Evolutionary conservation across 495 filamentous ascomycete genomes (phyloP).

Genomic region (Lentithecium fluviatile): DNA sequence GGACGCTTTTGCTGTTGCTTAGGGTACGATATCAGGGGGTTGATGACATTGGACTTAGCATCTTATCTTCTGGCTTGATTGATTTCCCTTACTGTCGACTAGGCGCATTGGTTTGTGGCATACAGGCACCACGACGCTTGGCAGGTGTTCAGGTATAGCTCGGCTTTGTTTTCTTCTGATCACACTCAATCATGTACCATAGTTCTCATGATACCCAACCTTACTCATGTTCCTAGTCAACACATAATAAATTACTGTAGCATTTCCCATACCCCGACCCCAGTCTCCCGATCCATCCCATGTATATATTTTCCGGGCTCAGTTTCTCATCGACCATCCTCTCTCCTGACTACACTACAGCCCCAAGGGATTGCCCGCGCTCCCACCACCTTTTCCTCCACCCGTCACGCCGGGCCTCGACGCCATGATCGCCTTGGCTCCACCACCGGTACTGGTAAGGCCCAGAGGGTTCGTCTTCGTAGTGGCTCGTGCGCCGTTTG

Average conservation of each 20-base stretch:
- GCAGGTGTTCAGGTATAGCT: too few relatives aligned
- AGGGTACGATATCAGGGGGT: not conserved
- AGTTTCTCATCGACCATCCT: not conserved
- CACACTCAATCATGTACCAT: not conserved
- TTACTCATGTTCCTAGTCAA: not conserved
- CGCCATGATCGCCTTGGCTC: conserved; percentile 25
- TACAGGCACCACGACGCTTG: too few relatives aligned
- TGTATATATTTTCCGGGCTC: not conserved
- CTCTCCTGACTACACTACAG: conserved; percentile 16
- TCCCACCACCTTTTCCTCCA: conserved; percentile 22
- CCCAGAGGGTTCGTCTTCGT: conserved; percentile 49
- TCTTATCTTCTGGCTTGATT: not conserved
- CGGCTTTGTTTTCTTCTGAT: not conserved
- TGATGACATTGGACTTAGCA: not conserved
- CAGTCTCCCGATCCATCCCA: not conserved
- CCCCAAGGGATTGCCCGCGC: conserved; percentile 38
- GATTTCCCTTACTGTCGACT: too few relatives aligned
- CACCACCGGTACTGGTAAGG: conserved; percentile 33
- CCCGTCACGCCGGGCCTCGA: conserved; percentile 17
- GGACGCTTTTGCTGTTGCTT: conserved; percentile 25
- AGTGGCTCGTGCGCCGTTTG: conserved; percentile 40
- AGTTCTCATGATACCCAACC: not conserved
- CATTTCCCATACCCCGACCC: too few relatives aligned
- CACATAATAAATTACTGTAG: not conserved
- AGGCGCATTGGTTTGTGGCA: too few relatives aligned